A percentile compares a stretch with the other conserved stretches of the same genome.
Evolutionary conservation across 2,329 filamentous ascomycete genomes (phyloP).

Genomic region (Thelonectria rubi): DNA sequence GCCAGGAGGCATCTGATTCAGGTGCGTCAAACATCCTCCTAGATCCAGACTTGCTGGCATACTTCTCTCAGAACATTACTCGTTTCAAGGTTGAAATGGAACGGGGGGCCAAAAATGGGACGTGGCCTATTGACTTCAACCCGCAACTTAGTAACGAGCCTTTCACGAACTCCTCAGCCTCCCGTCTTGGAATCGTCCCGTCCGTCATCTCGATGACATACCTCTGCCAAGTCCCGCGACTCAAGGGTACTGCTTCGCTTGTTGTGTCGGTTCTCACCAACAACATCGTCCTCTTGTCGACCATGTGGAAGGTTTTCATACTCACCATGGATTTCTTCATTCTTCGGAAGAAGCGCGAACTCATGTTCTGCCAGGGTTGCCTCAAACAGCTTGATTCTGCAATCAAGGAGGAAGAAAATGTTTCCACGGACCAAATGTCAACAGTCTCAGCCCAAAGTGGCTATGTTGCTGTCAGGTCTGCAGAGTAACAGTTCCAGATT

Average conservation of each 20-base stretch:
- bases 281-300: neutral
- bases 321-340: neutral
- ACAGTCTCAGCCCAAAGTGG: too few relatives aligned
- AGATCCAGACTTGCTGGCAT: neutral
- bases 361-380: neutral
- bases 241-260: slow-evolving; percentile 2
- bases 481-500: too few relatives aligned
- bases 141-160: neutral
- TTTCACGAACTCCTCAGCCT: neutral
- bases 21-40: slow-evolving; percentile 3
- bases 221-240: slow-evolving; percentile 14
- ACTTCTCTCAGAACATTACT: slow-evolving; percentile 1
- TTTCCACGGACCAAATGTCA: too few relatives aligned
- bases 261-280: slow-evolving; percentile 3
- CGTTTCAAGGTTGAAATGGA: neutral
- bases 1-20: neutral
- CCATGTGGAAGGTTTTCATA: slow-evolving; percentile 10
- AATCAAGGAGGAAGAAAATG: too few relatives aligned
- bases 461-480: too few relatives aligned
- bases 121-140: too few relatives aligned
- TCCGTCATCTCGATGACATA: slow-evolving; percentile 9
- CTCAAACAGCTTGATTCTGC: neutral
- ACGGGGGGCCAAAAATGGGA: neutral
- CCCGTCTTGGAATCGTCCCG: neutral
- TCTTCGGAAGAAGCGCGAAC: neutral